phyloP scores from a whole-genome alignment of 371 early-diverging fungal genomes.

The Mucor racemosus region DNA sequence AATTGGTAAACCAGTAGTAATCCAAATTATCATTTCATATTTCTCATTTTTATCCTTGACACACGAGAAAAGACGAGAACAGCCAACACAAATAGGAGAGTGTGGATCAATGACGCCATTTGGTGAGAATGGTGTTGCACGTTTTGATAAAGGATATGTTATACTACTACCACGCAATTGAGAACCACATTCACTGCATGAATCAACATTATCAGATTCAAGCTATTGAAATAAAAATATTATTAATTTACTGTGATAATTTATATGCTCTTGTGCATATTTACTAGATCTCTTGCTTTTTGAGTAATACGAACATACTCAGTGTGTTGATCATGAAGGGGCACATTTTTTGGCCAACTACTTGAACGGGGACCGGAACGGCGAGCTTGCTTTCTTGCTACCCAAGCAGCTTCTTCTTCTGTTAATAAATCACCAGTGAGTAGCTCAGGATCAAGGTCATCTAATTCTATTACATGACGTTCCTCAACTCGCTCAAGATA shows the following conservation, averaged over 20 bases:
- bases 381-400: neutral
- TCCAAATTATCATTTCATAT: neutral
- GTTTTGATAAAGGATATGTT: neutral
- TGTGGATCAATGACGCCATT: neutral
- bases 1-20: neutral
- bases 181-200: neutral
- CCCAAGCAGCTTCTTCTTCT: neutral
- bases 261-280: neutral
- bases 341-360: neutral
- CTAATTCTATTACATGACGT: neutral
- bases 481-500: neutral
- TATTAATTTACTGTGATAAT: too few relatives aligned
- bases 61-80: neutral
- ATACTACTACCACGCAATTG: neutral
- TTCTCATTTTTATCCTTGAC: neutral
- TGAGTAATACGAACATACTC: neutral
- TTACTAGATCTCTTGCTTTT: neutral
- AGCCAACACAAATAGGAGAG: neutral
- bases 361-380: neutral
- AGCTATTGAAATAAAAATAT: too few relatives aligned
- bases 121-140: neutral
- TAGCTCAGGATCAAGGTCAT: neutral
- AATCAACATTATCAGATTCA: neutral
- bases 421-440: neutral
- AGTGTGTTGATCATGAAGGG: neutral